Base-by-base conservation (phyloP, 2,329 filamentous ascomycete genomes). In the Camptophora hylomeconis region DNA sequence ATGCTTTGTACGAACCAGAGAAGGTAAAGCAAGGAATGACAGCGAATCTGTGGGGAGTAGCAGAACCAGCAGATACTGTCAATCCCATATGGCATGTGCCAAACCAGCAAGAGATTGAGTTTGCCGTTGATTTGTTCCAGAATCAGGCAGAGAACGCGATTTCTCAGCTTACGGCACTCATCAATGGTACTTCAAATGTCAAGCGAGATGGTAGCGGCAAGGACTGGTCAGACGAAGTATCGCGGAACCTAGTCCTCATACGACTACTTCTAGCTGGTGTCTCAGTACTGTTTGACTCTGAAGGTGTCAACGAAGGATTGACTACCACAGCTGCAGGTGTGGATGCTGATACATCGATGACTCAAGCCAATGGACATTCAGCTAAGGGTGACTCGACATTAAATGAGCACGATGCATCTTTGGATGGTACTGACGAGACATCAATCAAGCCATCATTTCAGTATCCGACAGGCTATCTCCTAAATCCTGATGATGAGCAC, bases 171-270 rank as follows among this genome's bases (percentile, higher is more conserved):
- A 70, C 72, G 38, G 70, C 76, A 5, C 66, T 98, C n/a, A 92
- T 83, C 48, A 76, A 80, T 37, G 75, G 82, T 24, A 70, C 78
- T 19, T 78, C 84, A 2, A 77, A 75, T 2, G 77, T 95, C 30
- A 92, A 84, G 53, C 72, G 87, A 32, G 87, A 86, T 42, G 89
- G 89, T 20, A 93, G 87, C 51, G 92, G 92, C 44, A 98, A 95
- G 55, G 87, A 94, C 46, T 98, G 89, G 89, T 94, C 87, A 0
- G 89, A 98, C 51, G 92, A 98, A 51, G 78, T 95, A 16, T 87
- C 84, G 2, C 67, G 89, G 31, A 83, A 93, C 41, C 67, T 98
- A 32, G 81, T 87, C 8, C 75, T 94, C 28, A 64, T 98, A 9
- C 70, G 87, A 17, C 66, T 98, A n/a, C 73, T 93, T 24, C 73